Evolutionary conservation across 306 rosid species (phyloP).

Genomic region (Sophora flavescens): DNA sequence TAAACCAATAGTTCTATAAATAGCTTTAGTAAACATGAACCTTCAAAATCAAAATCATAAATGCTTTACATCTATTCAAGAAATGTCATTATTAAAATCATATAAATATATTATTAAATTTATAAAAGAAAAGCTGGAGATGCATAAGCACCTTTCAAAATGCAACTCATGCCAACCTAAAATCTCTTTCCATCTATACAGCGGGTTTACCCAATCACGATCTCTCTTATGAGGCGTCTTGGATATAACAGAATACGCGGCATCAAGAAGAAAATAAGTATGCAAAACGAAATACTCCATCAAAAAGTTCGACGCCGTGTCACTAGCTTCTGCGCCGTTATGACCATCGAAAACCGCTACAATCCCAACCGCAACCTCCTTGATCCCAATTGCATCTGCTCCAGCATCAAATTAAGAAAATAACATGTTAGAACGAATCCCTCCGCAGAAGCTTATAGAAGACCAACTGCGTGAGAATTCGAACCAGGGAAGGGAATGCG

Average conservation of each 20-base stretch:
- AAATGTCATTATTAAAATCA: not conserved
- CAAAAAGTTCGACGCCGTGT: constrained; percentile 86
- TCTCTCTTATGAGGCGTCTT: constrained; percentile 61
- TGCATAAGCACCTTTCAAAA: constrained; percentile 64
- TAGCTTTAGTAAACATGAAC: not conserved
- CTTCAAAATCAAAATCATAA: no score
- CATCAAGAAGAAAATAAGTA: constrained; percentile 93
- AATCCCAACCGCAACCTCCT: constrained; percentile 84
- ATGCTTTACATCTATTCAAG: not conserved
- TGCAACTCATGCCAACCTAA: constrained; percentile 59
- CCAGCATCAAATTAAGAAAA: constrained; percentile 39
- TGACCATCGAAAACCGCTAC: constrained; percentile 96
- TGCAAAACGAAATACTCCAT: constrained; percentile 90
- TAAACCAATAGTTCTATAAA: constrained; percentile 10
- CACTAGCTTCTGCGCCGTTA: constrained; percentile 95
- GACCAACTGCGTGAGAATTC: not conserved
- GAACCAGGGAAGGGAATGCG: constrained; percentile 84
- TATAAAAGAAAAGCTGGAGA: not conserved
- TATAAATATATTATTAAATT: not conserved
- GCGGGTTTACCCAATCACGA: constrained; percentile 42
- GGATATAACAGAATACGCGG: constrained; percentile 66
- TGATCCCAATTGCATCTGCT: constrained; percentile 71
- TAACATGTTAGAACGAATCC: constrained; percentile 21
- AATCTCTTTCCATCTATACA: constrained; percentile 65
- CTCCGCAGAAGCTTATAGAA: constrained; percentile 24